Percentiles rank a stretch among this genome's conserved stretches.
phyloP scores from a whole-genome alignment of 2,329 filamentous ascomycete species.

The Exophiala bonariae region DNA sequence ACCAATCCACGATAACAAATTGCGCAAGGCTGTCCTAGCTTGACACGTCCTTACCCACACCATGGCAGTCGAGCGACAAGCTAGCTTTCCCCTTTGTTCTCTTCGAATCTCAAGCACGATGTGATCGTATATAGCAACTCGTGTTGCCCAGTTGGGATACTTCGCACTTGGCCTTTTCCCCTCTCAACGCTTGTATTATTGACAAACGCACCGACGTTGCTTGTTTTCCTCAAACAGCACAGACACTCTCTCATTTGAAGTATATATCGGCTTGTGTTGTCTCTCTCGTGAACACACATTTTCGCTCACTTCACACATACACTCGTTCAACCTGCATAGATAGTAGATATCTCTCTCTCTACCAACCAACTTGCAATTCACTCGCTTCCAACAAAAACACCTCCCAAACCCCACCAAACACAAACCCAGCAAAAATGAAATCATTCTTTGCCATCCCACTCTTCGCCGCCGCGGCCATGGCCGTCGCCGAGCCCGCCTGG shows the following conservation, averaged over 20 bases:
- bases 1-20: constrained; percentile 1
- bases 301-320: neutral
- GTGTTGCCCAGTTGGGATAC: neutral
- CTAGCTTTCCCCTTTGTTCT: too few relatives aligned
- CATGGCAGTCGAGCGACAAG: neutral
- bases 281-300: neutral
- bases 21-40: constrained; percentile 19
- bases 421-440: constrained; percentile 15
- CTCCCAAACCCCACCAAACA: neutral
- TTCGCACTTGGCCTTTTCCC: too few relatives aligned
- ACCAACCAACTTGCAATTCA: too few relatives aligned
- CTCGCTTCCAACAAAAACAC: neutral
- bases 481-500: constrained; percentile 11
- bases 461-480: constrained; percentile 19
- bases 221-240: too few relatives aligned
- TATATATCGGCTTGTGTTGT: too few relatives aligned
- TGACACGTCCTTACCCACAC: constrained; percentile 1
- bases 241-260: too few relatives aligned
- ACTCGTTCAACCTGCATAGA: constrained; percentile 1
- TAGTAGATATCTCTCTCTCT: neutral
- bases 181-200: too few relatives aligned
- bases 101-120: too few relatives aligned
- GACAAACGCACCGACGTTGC: too few relatives aligned
- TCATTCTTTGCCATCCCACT: constrained; percentile 20
- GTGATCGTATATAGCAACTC: constrained; percentile 1